Evolutionary conservation across 2,329 filamentous ascomycete species (phyloP), one percentile per base, ranked within the genome.

Genomic region (Cladorrhinum sp.): DNA sequence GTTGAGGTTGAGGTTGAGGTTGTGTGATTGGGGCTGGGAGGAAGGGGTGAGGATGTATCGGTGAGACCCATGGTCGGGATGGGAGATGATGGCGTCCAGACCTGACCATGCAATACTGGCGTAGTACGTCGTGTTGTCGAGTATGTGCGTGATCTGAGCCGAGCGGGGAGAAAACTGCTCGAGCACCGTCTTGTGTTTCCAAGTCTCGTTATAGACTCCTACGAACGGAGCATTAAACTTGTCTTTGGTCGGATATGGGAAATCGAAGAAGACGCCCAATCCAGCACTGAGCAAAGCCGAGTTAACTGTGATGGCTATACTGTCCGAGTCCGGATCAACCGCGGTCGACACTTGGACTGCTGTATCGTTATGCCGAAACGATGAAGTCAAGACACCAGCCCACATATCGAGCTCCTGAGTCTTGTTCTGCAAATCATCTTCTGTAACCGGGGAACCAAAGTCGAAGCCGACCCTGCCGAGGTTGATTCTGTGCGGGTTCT

Each of bases 201-300:
- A 69, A 0, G 79, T 78, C 4, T 75, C 76, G 66, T 82, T 80
- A 70, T 78, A 82, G 3, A 80, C 68, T 1, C 81, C 81, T 1
- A 84, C 80, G 62, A 79, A 84, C 1, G 82, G 81, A 1, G 79
- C 80, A 39, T 83, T 80, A 59, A 83, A 84, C 64, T 83, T 83
- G 64, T 80, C 79, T 24, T 70, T 69, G 16, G 75, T 78, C 20
- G 80, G 73, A 57, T 80, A 78, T 2, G 82, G 81, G 58, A 81
- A 84, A 58, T 84, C 80, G 58, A 84, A 76, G 64, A 82, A 82
- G 5, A 83, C 67, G 0, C 78, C 76, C 7, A 84, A 66, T 3
- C 73, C 75, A 1, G 64, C 63, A 3, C 65, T 67, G 7, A 83
- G 64, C 2, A 82, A 68, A 0, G 72, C 66, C 0, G 79, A 82